These are phyloP conservation scores for Zygoascus meyerae DNA, from an alignment of 1,139 yeast genomes.

Conservation along the genomic window DNA sequence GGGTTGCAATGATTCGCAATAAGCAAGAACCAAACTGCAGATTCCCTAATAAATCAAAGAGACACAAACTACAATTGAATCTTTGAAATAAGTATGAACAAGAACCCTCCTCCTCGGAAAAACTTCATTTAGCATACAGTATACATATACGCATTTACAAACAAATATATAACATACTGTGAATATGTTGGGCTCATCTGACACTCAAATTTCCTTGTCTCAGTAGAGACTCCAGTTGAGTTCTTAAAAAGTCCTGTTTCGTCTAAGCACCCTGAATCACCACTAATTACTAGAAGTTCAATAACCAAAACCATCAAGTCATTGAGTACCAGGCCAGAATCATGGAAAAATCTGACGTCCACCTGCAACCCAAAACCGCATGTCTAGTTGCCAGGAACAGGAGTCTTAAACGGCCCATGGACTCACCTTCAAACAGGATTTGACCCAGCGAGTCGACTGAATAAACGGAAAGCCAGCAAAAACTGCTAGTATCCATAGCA, in stretches of 20 bases:
- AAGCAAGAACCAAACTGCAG: too few species aligned
- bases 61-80: too few species aligned
- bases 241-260: constrained; percentile 45
- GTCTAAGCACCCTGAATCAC: constrained; percentile 45
- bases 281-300: constrained; percentile 8
- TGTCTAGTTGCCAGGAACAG: background rate
- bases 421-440: constrained; percentile 2
- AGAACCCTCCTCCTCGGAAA: too few species aligned
- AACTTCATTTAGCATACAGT: background rate
- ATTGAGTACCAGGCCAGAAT: background rate
- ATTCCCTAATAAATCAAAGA: too few species aligned
- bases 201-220: constrained; percentile 48
- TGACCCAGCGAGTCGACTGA: constrained; percentile 1
- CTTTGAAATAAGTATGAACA: too few species aligned
- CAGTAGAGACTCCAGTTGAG: constrained; percentile 43
- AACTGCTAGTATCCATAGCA: constrained; percentile 3
- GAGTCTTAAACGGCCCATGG: background rate
- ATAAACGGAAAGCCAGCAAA: constrained; percentile 1
- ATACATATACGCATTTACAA: background rate
- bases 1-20: too few species aligned
- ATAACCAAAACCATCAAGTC: background rate
- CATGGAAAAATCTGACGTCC: constrained; percentile 2
- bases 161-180: background rate
- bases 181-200: constrained; percentile 47
- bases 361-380: background rate